phyloP scores from a whole-genome alignment of 805 yeast genomes.

The Tetrapisispora arboricola region DNA sequence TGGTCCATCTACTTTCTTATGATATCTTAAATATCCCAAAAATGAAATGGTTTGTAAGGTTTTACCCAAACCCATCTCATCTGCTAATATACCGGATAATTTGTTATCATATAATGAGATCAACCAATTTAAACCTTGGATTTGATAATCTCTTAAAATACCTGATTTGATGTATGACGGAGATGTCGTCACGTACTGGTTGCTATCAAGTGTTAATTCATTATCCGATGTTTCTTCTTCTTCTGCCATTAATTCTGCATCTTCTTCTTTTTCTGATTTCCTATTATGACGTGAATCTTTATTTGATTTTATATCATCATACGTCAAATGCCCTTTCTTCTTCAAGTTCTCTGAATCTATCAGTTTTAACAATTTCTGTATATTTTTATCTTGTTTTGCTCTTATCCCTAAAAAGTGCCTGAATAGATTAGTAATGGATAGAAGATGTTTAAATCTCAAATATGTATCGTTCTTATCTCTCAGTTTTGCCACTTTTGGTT shows the following conservation, averaged over 20 bases:
- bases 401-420: constrained; percentile 78
- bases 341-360: constrained; percentile 40
- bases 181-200: constrained; percentile 73
- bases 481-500: constrained; percentile 47
- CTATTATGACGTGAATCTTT: constrained; percentile 45
- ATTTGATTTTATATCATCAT: constrained; percentile 24
- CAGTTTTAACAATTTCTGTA: constrained; percentile 49
- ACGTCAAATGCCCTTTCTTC: background rate
- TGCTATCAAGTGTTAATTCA: constrained; percentile 29
- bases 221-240: constrained; percentile 47
- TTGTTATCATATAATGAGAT: constrained; percentile 79
- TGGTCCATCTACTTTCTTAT: constrained; percentile 77
- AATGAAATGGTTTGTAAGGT: constrained; percentile 92
- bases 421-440: constrained; percentile 77
- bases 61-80: constrained; percentile 97
- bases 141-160: constrained; percentile 75
- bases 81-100: constrained; percentile 89
- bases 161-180: constrained; percentile 71
- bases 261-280: constrained; percentile 92
- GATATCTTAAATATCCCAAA: constrained; percentile 75
- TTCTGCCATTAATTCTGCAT: constrained; percentile 77
- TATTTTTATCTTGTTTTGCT: constrained; percentile 66
- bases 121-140: constrained; percentile 94
- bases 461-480: constrained; percentile 59
- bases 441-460: constrained; percentile 65